Percentiles rank a stretch among this genome's conserved stretches.
These are phyloP conservation scores for Exsudoporus floridanus DNA, from an alignment of 1,284 basidiomycete genomes.

Conservation along the genomic window DNA sequence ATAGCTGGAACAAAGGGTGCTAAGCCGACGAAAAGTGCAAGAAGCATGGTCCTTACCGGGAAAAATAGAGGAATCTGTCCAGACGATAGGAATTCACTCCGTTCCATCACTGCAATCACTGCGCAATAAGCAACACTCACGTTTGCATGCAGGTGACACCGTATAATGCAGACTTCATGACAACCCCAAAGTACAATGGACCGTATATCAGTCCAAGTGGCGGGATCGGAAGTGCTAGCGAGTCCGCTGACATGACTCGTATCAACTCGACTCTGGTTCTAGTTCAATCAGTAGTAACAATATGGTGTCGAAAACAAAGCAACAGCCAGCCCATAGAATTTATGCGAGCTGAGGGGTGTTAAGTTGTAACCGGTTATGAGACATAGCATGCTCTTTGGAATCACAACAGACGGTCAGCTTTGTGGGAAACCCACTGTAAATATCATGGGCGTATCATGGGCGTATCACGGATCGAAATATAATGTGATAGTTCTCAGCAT, in stretches of 20 bases:
- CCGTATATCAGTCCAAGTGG: not conserved
- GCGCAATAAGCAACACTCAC: constrained; percentile 1
- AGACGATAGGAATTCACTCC: accelerated
- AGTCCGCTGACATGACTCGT: not conserved
- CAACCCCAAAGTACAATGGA: not conserved
- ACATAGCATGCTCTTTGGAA: too few species aligned
- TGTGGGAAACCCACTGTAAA: not conserved
- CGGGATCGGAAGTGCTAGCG: too few species aligned
- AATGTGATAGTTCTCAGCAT: too few species aligned
- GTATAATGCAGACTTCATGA: constrained; percentile 9
- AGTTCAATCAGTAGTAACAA: not conserved
- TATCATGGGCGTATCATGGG: not conserved
- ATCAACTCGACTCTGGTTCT: not conserved
- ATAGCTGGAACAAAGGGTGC: constrained; percentile 8
- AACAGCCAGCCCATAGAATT: not conserved
- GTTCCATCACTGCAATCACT: not conserved
- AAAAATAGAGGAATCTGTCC: constrained; percentile 19
- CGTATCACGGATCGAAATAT: too few species aligned
- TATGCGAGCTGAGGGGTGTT: not conserved
- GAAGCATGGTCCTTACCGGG: constrained; percentile 2
- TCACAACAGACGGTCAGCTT: too few species aligned
- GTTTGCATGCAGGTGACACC: constrained; percentile 18
- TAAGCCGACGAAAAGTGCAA: not conserved
- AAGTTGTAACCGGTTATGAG: not conserved
- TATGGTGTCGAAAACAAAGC: not conserved